Evolutionary conservation across 2,329 filamentous ascomycete species (phyloP), one percentile per base, ranked within the genome.

Genomic region (Pleomassaria siparia): DNA sequence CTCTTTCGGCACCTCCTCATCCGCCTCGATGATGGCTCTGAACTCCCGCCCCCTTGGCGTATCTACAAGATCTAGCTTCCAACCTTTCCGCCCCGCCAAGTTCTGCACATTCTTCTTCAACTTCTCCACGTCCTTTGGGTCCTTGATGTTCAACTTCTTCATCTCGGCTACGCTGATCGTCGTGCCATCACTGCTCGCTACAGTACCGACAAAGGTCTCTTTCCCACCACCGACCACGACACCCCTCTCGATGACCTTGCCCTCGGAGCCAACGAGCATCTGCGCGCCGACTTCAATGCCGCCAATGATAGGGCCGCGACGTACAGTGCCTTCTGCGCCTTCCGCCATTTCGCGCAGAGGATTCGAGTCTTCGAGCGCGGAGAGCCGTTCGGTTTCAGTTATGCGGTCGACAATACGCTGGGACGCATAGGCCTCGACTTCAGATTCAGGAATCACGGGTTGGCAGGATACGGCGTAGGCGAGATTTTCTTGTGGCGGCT

Each of bases 11-110:
- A 81, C 76, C 1, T 81, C 79, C 2, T 78, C 78, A 11, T 81
- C 79, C 1, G 74, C 72, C 22, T 86, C 84, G 13, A 92, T 80
- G 33, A 88, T 82, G 0, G 86, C 88, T 36, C 86, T 76, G 32
- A 92, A 81, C 63, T 90, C 86, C 51, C 82, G 74, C 18, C 80
- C 78, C 78, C 81, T 78, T 1, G 85, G 81, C 10, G 83, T 77
- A 60, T 94, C 87, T 1, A 94, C 82, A 12, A 94, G 77, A 69
- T 94, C 88, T 49, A 96, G 74, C 60, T 85, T 87, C 90, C 91
- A 96, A 13, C 84, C 83, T 55, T 84, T 81, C 7, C 86, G 83
- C 2, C 84, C 81, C 0, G 89, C 88, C 32, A 88, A 64, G 59
- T 83, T 80, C 64, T 88, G 79, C 48, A 95, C 71, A 62, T 88